Evolutionary conservation across 2,329 filamentous ascomycete genomes (phyloP).

Genomic region (Tolypocladium tropicale): DNA sequence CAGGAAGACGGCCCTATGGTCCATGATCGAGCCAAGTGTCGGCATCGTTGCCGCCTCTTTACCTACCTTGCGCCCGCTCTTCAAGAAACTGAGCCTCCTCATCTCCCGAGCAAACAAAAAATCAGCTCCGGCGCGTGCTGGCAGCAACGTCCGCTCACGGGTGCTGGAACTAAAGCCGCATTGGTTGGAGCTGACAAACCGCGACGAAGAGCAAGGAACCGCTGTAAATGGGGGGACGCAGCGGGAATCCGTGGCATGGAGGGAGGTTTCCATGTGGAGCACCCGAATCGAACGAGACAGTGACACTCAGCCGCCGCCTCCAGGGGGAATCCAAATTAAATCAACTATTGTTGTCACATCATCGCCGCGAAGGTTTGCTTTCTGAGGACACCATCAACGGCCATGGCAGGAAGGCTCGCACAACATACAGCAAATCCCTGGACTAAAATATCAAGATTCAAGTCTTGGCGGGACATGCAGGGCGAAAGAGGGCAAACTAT

Average conservation of each 20-base stretch:
- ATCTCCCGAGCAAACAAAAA: background rate
- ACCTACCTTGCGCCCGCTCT: constrained; percentile 4
- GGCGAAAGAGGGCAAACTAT: background rate
- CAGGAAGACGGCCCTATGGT: constrained; percentile 3
- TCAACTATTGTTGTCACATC: constrained; percentile 3
- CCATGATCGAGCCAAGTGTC: constrained; percentile 3
- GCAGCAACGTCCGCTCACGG: background rate
- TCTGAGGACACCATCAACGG: background rate
- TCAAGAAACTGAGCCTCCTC: background rate
- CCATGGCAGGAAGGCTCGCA: background rate
- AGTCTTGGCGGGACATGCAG: background rate
- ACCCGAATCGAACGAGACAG: background rate
- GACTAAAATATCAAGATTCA: background rate
- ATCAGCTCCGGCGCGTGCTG: background rate
- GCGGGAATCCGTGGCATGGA: background rate
- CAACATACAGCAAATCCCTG: background rate
- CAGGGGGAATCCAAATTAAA: background rate
- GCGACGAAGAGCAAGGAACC: background rate
- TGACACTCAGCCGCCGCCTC: background rate
- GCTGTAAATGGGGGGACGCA: background rate
- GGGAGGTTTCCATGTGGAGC: background rate
- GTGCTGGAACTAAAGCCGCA: background rate
- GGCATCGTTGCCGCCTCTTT: constrained; percentile 3
- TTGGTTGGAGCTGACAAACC: constrained; percentile 1
- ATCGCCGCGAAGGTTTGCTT: background rate